Evolutionary conservation across 2,329 filamentous ascomycete genomes (phyloP), one percentile per base, ranked within the genome.

Genomic region (Lecanosticta acicola): DNA sequence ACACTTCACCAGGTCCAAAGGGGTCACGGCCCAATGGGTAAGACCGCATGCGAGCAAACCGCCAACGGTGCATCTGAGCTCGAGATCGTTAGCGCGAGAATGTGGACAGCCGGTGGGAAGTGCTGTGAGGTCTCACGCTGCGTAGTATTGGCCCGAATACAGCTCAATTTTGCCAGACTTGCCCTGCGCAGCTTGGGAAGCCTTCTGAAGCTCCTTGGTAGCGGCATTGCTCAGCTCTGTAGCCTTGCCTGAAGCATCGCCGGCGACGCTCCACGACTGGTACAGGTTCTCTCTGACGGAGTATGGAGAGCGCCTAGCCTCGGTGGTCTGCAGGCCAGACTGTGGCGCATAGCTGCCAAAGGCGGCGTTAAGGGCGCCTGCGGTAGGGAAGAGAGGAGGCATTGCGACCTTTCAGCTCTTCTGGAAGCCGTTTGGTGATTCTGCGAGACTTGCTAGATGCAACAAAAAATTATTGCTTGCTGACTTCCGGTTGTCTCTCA

Each of bases 101-200:
- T 29, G 13, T 35, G 10, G 21, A 37, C 16, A 9, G n/a, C 33
- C 14, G 14, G 21, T 8, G 14, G 20, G 29, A 18, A 11, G 21
- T 20, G 20, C n/a, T n/a, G n/a, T 43, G 14, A 17, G 21, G 18
- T 5, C 46, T 47, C 40, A 54, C 51, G 55, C 48, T 39, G 58
- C 85, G 71, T 93, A 94, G 72, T 87, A 94, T 58, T 84, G 83
- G 37, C 74, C 51, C 36, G 84, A 84, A 70, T 85, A 91, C 39
- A 90, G 74, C 71, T 93, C 83, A 54, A 94, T 87, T 45, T 80
- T 74, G 51, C 83, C 84, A 8, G 80, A 66, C 61, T 84, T 85
- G 16, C 75, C 73, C 67, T 87, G 80, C 8, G 80, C 82, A 49
- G 78, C 79, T 32, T 75, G 67, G 65, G 78, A 83, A 18, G 83